These are phyloP conservation scores for Trypanosomatidae sp. DNA, from an alignment of 208 protist genomes.

Conservation along the genomic window DNA sequence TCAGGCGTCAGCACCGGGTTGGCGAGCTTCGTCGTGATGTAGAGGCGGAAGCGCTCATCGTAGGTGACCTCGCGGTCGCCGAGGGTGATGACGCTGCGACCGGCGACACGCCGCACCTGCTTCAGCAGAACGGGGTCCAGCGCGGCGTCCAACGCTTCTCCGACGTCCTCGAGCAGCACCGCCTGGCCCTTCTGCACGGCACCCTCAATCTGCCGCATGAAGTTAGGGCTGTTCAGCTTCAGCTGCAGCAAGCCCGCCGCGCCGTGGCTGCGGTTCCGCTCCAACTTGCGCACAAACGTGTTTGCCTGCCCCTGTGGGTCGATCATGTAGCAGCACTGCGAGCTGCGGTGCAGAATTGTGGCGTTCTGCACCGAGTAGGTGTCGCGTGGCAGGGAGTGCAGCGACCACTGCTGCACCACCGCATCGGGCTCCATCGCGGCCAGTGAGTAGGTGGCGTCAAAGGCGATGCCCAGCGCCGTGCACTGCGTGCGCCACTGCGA, in stretches of 20 bases:
- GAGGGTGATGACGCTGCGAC: conserved; percentile 85
- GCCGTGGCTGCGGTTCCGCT: conserved; percentile 48
- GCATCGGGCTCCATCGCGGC: conserved; percentile 86
- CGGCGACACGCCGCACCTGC: conserved; percentile 89
- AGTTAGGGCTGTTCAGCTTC: conserved; percentile 91
- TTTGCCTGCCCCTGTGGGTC: conserved; percentile 95
- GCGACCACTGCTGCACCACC: conserved; percentile 91
- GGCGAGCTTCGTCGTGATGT: conserved; percentile 95
- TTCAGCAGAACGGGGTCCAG: conserved; percentile 95
- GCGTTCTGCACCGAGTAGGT: conserved; percentile 93
- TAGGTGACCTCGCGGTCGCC: conserved; percentile 95
- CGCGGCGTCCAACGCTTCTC: conserved; percentile 94
- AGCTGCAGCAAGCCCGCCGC: conserved; percentile 82
- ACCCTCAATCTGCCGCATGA: conserved; percentile 93
- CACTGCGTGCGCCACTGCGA: conserved; percentile 63
- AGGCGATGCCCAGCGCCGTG: conserved; percentile 50
- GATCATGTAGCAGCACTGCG: conserved; percentile 93
- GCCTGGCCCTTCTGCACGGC: conserved; percentile 94
- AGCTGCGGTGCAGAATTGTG: conserved; percentile 76
- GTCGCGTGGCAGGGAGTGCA: conserved; percentile 94
- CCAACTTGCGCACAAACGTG: conserved; percentile 92
- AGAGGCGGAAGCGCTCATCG: conserved; percentile 91
- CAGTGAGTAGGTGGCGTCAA: conserved; percentile 83
- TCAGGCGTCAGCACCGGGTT: conserved; percentile 96
- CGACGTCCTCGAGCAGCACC: conserved; percentile 95